Base-by-base conservation (phyloP, 495 filamentous ascomycete species). In the Saxispiralis lemnorum region DNA sequence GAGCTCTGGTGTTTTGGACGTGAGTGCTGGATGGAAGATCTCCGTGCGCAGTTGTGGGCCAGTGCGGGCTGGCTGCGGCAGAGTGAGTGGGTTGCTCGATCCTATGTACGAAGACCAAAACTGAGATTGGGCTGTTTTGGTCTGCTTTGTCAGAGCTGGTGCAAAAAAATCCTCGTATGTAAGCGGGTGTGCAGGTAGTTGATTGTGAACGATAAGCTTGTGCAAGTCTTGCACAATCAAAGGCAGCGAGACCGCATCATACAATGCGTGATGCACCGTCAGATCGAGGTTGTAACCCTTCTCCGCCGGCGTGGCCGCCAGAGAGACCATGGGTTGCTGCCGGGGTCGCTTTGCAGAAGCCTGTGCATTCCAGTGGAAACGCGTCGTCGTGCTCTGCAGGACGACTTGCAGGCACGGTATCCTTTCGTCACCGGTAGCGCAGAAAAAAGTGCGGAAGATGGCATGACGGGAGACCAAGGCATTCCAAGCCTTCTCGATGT, bases 361-460 rank as follows among this genome's bases (percentile, higher is more conserved):
- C 24, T 44, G 9, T 7, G 51, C 53, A 2, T 32, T 39, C 9
- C 48, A 31, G 3, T 18, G 24, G 35, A 54, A 48, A 35, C 35
- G 49, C 44, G 28, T 47, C 43, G n/a, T 33, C 12, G 31, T 20
- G 7, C 56, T 30, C 18, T 47, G 52, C n/a, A 66, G 49, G 11
- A 70, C 53, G 20, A 71, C 55, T 52, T 81, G 77, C 3, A 76
- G 14, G 11, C 75, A 59, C 0, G 78, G 76, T 1, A 58, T 46
- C 1, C 64, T 55, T 1, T 42, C 43, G 12, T 61, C 49, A 2
- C 53, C 53, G 0, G 69, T 75, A 1, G 67, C 54, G 6, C 70
- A 51, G 42, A 86, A 81, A 11, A 53, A 54, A 0, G 80, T 83
- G 9, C 81, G 69, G 28, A 88, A 57, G 19, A 81, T 68, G 0